Evolutionary conservation across 1,284 basidiomycete genomes (phyloP).

Genomic region (Boletus hoseneyae): DNA sequence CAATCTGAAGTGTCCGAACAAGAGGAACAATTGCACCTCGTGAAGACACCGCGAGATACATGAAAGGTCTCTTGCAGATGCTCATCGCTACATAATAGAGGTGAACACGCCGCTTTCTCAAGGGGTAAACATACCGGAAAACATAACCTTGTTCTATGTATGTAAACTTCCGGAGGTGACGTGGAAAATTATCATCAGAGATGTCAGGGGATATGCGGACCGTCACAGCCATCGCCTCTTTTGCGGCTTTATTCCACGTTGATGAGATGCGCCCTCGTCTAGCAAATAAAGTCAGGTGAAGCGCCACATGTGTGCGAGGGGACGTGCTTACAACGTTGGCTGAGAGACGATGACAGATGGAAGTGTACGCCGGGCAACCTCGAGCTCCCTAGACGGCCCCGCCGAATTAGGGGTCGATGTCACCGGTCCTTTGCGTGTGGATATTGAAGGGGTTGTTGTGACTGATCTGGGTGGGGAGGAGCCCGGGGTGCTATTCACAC

Average conservation of each 20-base stretch:
- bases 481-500: slow-evolving; percentile 6
- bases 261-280: slow-evolving; percentile 34
- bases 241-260: slow-evolving; percentile 42
- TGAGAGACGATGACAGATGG: slow-evolving; percentile 21
- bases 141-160: slow-evolving; percentile 53
- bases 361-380: slow-evolving; percentile 5
- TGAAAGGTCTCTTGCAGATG: slow-evolving; percentile 26
- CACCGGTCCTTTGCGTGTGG: slow-evolving; percentile 11
- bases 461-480: slow-evolving; percentile 14
- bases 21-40: slow-evolving; percentile 32
- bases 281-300: slow-evolving; percentile 3
- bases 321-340: slow-evolving; percentile 26
- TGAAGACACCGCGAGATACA: slow-evolving; percentile 20
- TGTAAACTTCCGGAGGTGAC: slow-evolving; percentile 38
- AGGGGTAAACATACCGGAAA: slow-evolving; percentile 35
- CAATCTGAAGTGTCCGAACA: slow-evolving; percentile 31
- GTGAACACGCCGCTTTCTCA: slow-evolving; percentile 1
- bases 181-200: slow-evolving; percentile 46
- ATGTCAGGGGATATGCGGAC: slow-evolving; percentile 48
- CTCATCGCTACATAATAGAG: slow-evolving; percentile 14
- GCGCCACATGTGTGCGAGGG: not conserved
- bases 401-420: slow-evolving; percentile 12
- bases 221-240: slow-evolving; percentile 37
- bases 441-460: not conserved
- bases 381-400: slow-evolving; percentile 11